phyloP scores from a whole-genome alignment of 805 yeast species.

The Saturnispora galanensis region DNA sequence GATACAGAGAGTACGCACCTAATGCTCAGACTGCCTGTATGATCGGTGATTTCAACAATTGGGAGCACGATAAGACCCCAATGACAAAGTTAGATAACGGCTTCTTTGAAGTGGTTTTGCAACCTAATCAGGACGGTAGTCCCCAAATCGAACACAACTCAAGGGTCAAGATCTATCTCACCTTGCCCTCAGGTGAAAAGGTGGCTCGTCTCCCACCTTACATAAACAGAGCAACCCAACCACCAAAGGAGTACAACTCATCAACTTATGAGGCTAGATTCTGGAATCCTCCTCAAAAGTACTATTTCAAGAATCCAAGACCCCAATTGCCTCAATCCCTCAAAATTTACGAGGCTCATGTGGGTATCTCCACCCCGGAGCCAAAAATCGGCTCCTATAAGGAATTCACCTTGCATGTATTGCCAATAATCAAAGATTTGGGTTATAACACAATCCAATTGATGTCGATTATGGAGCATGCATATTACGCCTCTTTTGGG shows the following conservation, averaged over 20 bases:
- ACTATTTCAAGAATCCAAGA: constrained; percentile 52
- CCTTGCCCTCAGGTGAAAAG: constrained; percentile 54
- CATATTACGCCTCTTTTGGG: constrained; percentile 97
- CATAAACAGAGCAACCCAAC: constrained; percentile 74
- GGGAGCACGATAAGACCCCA: constrained; percentile 53
- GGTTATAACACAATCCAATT: constrained; percentile 92
- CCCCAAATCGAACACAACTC: constrained; percentile 77
- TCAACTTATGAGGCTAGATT: constrained; percentile 74
- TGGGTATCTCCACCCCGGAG: constrained; percentile 89
- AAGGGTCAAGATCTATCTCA: constrained; percentile 60
- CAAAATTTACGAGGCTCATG: constrained; percentile 89
- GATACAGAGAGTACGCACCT: constrained; percentile 83
- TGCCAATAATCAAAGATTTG: constrained; percentile 75
- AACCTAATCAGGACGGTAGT: constrained; percentile 38
- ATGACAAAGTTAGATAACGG: constrained; percentile 62
- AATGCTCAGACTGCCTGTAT: constrained; percentile 65
- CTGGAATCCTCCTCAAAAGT: constrained; percentile 68
- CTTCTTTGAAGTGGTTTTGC: constrained; percentile 52
- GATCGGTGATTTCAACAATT: constrained; percentile 88
- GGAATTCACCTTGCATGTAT: constrained; percentile 68
- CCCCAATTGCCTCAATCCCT: constrained; percentile 49
- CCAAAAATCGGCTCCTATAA: constrained; percentile 76
- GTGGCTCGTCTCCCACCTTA: constrained; percentile 86
- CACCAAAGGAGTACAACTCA: constrained; percentile 40
- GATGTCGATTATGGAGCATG: constrained; percentile 99